phyloP scores from a whole-genome alignment of 2,329 filamentous ascomycete species.

The Cryphonectria carpinicola region DNA sequence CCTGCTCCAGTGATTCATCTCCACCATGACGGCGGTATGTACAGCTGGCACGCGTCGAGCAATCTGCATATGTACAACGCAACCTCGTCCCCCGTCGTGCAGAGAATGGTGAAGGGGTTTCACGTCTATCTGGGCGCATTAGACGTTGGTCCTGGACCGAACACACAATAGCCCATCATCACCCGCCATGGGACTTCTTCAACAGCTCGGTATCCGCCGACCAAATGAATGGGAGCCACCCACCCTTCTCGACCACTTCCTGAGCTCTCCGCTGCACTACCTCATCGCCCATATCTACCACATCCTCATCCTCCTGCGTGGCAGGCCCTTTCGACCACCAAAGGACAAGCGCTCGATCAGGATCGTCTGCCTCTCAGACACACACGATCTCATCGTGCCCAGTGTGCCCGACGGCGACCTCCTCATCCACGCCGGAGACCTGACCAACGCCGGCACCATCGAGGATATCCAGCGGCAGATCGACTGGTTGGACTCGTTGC shows the following conservation, averaged over 20 bases:
- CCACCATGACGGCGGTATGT: not conserved
- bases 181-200: constrained; percentile 49
- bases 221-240: constrained; percentile 51
- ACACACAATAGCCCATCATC: not conserved
- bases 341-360: constrained; percentile 60
- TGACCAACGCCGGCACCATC: constrained; percentile 73
- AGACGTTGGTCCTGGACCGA: not conserved
- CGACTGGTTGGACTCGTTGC: constrained; percentile 76
- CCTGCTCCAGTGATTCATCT: not conserved
- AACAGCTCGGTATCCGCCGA: constrained; percentile 52
- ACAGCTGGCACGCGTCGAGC: not conserved
- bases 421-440: constrained; percentile 87
- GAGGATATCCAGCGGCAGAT: constrained; percentile 79
- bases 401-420: constrained; percentile 78
- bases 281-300: constrained; percentile 66
- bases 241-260: constrained; percentile 63
- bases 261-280: constrained; percentile 70
- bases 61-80: not conserved
- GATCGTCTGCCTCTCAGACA: constrained; percentile 89
- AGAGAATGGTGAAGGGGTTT: not conserved
- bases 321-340: constrained; percentile 63
- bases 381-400: constrained; percentile 67
- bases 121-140: constrained; percentile 1
- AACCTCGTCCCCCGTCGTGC: not conserved
- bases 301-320: constrained; percentile 69